phyloP scores from a whole-genome alignment of 139 green algal species.

The Yamagishiella unicocca region DNA sequence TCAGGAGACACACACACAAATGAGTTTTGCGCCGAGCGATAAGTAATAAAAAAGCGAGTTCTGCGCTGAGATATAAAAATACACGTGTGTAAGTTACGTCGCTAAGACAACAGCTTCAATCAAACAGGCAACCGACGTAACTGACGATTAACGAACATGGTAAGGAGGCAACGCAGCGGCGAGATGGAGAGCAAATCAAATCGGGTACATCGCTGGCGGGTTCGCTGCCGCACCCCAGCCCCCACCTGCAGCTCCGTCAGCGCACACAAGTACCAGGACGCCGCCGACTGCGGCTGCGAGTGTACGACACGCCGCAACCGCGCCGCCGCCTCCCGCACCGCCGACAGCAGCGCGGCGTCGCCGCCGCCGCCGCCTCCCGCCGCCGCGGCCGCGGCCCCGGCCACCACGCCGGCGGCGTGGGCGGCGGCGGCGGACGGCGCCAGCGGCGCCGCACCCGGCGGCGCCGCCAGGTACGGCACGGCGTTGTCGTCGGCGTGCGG shows the following conservation, averaged over 20 bases:
- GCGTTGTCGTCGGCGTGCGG: neutral
- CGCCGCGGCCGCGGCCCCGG: neutral
- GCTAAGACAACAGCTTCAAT: too few species aligned
- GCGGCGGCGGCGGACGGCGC: neutral
- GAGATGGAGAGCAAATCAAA: too few species aligned
- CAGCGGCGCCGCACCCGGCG: neutral
- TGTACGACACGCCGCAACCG: constrained; percentile 30
- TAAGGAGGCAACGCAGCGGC: too few species aligned
- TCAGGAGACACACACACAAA: too few species aligned
- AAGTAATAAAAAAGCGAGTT: neutral
- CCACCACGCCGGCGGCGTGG: neutral
- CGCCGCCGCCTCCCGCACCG: constrained; percentile 1
- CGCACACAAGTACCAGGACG: constrained; percentile 25
- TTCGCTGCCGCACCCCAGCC: too few species aligned
- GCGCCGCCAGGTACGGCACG: neutral
- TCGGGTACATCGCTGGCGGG: too few species aligned
- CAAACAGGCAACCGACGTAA: too few species aligned
- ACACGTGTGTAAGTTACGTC: neutral
- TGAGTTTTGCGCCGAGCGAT: too few species aligned
- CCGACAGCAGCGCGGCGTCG: neutral
- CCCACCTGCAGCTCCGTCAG: constrained; percentile 32
- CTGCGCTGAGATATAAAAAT: neutral
- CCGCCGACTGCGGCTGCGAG: constrained; percentile 27
- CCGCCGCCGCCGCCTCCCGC: neutral
- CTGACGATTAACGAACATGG: too few species aligned